Base-by-base conservation (phyloP, 2,329 filamentous ascomycete genomes). In the Ceratocystis harringtonii region DNA sequence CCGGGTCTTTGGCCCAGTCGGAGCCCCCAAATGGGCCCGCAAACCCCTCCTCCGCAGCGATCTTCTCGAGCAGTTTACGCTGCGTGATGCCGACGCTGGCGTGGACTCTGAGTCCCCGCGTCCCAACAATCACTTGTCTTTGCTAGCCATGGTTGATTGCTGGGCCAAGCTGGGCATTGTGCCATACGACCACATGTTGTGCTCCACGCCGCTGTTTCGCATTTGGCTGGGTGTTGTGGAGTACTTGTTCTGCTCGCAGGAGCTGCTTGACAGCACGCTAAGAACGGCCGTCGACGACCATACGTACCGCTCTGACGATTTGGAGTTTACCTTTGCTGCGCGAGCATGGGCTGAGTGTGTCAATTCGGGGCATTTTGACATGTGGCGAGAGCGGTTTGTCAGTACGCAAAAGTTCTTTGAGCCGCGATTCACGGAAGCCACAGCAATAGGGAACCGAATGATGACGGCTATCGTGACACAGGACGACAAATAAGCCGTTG, bases 101-200 rank as follows among this genome's bases (percentile, higher is more conserved):
- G 70, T 82, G 79, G 81, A 86, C 71, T 79, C 81, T 65, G 72
- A 76, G 69, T 70, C 72, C 67, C 71, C 76, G n/a, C 83, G 90
- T 22, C 90, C 88, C 64, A 99, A 99, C 77, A 99, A 94, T 73
- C 95, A 99, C 75, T 81, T 99, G 36, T 92, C 87, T 73, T 80
- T 99, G 66, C 81, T 99, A 57, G 94, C 92, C 60, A 99, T 99
- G 84, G 95, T 97, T 55, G 94, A 99, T 77, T 97, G 92, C 77
- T 99, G 94, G 94, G 94, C 89, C 73, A 89, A 90, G 70, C 81
- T 97, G 58, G 88, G 86, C 43, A 99, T 96, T 71, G 88, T 95
- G 61, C 94, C 94, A 0, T 99, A 99, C 75, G 92, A 99, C 76
- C 95, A 99, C 78, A 99, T 99, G 92, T 95, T 99, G 70, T 99